Base-by-base conservation (phyloP, 2,329 filamentous ascomycete species). In the Alternaria rosae region DNA sequence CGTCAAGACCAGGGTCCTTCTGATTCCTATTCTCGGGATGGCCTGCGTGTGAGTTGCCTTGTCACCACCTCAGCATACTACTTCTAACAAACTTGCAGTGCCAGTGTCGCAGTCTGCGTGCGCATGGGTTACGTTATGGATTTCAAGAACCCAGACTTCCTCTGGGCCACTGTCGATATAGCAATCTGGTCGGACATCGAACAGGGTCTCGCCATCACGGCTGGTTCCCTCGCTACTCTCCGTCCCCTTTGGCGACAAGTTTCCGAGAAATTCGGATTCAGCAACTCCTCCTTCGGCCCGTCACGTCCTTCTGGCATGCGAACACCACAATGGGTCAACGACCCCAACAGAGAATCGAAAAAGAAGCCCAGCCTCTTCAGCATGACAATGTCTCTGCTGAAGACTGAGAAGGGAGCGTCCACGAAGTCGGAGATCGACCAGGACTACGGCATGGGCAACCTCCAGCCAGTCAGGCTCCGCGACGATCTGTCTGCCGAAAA, bases 21-120 rank as follows among this genome's bases (percentile, higher is more conserved):
- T 87, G 26, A 81, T 80, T 5, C 66, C 81, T 3, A 80, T 88
- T 50, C 71, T 87, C 3, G 79, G 82, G 42, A 81, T 87, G 75
- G 85, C 81, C 12, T 80, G 85, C 61, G 70, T 86, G 84, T 86
- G 74, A 71, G 78, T 74, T 21, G 7, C 15, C 12, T n/a, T 3
- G 10, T n/a, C 9, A 10, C 13, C 11, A 6, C 21, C 21, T 47
- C 17, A 9, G 25, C 15, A 41, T 3, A 20, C n/a, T 9, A 43
- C 15, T 30, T 30, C 54, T 64, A n/a, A 63, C 51, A n/a, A 45
- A 4, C 12, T 8, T 26, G 15, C 48, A 76, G 74, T 61, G 77
- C 77, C 15, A 78, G 75, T 64, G 63, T 76, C 23, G 77, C 76
- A 8, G 74, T 79, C 25, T 63, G 76, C 23, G 76, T 77, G 17